Evolutionary conservation across 2,329 filamentous ascomycete genomes (phyloP).

Genomic region (Diaporthe ilicicola): DNA sequence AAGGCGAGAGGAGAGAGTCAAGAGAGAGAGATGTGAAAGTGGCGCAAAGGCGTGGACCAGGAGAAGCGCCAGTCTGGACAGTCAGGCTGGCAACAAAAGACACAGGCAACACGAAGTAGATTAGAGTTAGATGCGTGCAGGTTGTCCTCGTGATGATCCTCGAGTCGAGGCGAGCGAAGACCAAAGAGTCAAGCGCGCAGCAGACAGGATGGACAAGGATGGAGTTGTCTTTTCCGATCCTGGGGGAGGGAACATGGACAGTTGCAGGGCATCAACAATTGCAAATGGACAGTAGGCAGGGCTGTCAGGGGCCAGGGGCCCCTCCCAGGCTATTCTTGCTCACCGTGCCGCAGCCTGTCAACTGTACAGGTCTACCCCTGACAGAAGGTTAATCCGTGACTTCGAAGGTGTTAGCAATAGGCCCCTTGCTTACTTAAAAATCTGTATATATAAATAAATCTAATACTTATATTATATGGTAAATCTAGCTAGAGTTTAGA

Average conservation of each 20-base stretch:
- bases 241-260: neutral
- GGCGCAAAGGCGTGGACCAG: constrained; percentile 8
- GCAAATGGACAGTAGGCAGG: neutral
- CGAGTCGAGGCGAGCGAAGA: constrained; percentile 11
- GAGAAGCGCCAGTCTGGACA: neutral
- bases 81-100: constrained; percentile 7
- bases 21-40: neutral
- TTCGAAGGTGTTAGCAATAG: too few relatives aligned
- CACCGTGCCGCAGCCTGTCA: neutral
- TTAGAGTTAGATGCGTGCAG: constrained; percentile 9
- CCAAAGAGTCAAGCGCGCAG: neutral
- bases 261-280: neutral
- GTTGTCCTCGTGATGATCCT: neutral
- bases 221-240: neutral
- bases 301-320: neutral
- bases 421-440: too few relatives aligned
- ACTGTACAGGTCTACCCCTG: too few relatives aligned
- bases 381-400: too few relatives aligned
- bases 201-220: constrained; percentile 16
- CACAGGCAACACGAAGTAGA: neutral
- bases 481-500: too few relatives aligned
- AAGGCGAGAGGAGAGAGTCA: neutral
- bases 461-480: too few relatives aligned
- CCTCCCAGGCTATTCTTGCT: neutral
- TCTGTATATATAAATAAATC: too few relatives aligned